Evolutionary conservation across 1,139 yeast species (phyloP).

Genomic region (Diutina scorzettiae): DNA sequence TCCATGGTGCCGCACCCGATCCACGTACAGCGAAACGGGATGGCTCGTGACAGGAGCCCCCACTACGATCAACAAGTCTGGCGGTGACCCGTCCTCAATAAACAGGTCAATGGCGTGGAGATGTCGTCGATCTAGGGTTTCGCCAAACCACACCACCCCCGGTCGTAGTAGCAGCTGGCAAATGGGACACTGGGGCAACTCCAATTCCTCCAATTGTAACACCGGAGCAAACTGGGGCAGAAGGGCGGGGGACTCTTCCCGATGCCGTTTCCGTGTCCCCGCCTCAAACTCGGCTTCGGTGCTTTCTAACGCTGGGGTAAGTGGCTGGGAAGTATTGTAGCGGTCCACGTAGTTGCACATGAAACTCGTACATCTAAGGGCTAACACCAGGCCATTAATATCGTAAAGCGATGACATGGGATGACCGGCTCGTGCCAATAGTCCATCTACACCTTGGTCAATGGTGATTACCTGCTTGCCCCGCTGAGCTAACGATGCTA

Average conservation of each 20-base stretch:
- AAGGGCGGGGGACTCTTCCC: slow-evolving; percentile 8
- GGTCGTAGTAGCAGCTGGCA: slow-evolving; percentile 61
- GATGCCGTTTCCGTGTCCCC: slow-evolving; percentile 9
- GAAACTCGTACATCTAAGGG: slow-evolving; percentile 63
- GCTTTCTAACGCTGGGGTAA: slow-evolving; percentile 42
- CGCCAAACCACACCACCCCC: slow-evolving; percentile 93
- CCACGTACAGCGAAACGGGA: slow-evolving; percentile 89
- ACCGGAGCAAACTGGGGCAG: slow-evolving; percentile 20
- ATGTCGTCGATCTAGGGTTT: slow-evolving; percentile 52
- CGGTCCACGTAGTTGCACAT: slow-evolving; percentile 50
- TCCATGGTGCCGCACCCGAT: slow-evolving; percentile 56
- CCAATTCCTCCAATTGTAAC: slow-evolving; percentile 31
- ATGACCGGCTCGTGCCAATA: slow-evolving; percentile 57
- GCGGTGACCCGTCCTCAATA: slow-evolving; percentile 37
- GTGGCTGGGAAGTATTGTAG: slow-evolving; percentile 45
- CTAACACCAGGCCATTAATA: slow-evolving; percentile 71
- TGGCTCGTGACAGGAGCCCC: slow-evolving; percentile 82
- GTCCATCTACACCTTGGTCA: slow-evolving; percentile 77
- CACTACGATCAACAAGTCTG: slow-evolving; percentile 67
- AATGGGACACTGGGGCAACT: slow-evolving; percentile 67
- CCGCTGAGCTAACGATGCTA: slow-evolving; percentile 32
- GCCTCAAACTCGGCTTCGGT: slow-evolving; percentile 21
- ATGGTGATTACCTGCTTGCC: slow-evolving; percentile 37
- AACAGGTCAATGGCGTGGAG: slow-evolving; percentile 63
- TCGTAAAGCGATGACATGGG: slow-evolving; percentile 39